A percentile compares a stretch with the other conserved stretches of the same genome.
phyloP scores from a whole-genome alignment of 345 rosid species.

The Cardamine occulta region DNA sequence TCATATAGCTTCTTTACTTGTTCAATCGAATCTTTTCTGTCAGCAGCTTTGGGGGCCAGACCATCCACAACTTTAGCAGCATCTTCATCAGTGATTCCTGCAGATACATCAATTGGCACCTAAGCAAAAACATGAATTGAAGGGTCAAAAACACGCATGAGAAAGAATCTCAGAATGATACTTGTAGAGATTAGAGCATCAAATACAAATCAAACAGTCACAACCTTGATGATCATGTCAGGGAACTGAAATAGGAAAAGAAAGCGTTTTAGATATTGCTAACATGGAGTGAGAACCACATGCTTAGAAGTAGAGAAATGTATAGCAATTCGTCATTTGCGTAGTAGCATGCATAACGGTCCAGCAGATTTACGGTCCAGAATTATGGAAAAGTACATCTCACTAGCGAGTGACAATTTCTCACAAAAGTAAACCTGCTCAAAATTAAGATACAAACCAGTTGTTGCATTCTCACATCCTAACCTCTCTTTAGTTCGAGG shows the following conservation, averaged over 20 bases:
- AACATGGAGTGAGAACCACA: not conserved
- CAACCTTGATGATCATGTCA: conserved; percentile 92
- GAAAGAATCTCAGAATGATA: conserved; percentile 12
- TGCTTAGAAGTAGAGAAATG: not conserved
- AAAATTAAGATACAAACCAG: not conserved
- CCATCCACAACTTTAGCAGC: conserved; percentile 98
- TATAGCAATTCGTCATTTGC: not conserved
- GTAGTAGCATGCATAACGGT: conserved; percentile 77
- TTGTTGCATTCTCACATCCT: too few species aligned
- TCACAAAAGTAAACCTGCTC: conserved; percentile 92
- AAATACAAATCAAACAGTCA: conserved; percentile 5
- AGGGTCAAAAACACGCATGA: conserved; percentile 5
- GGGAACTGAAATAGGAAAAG: conserved; percentile 60
- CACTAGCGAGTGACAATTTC: conserved; percentile 88
- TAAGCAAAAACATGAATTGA: conserved; percentile 42
- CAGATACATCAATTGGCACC: conserved; percentile 97
- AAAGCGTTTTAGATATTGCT: not conserved
- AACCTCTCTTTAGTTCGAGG: too few species aligned
- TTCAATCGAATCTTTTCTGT: conserved; percentile 77
- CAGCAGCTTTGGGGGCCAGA: conserved; percentile 83
- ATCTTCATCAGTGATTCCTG: conserved; percentile 95
- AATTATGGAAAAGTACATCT: conserved; percentile 98
- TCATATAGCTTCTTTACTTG: conserved; percentile 98
- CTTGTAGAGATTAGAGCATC: not conserved
- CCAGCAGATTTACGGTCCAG: conserved; percentile 96